Percentiles rank a stretch among this genome's conserved stretches.
Conservation (phyloP, 495 filamentous ascomycete genomes). For the Penicillium herquei region DNA sequence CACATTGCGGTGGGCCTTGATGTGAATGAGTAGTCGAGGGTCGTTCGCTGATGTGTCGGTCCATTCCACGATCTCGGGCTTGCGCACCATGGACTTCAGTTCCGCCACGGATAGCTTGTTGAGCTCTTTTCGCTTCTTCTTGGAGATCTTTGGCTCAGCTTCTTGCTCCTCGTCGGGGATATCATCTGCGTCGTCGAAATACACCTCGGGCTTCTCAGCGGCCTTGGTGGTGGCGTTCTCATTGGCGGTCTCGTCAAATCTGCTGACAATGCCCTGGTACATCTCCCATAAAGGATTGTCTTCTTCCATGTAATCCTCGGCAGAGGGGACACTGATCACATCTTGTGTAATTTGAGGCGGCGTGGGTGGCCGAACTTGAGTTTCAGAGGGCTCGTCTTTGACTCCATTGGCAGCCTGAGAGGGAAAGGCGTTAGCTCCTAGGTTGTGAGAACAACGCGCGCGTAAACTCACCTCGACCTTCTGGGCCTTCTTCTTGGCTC, state of each 20-base stretch:
- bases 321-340: constrained; percentile 24
- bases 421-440: constrained; percentile 15
- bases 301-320: constrained; percentile 46
- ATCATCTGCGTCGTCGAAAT: constrained; percentile 81
- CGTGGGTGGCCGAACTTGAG: background rate
- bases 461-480: constrained; percentile 43
- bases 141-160: constrained; percentile 69
- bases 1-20: constrained; percentile 93
- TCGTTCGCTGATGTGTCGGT: constrained; percentile 92
- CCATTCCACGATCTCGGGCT: constrained; percentile 96
- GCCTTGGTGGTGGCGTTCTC: constrained; percentile 62
- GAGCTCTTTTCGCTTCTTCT: constrained; percentile 86
- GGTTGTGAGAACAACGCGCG: background rate
- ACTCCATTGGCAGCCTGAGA: constrained; percentile 5
- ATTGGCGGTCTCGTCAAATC: constrained; percentile 61
- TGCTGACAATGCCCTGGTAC: constrained; percentile 76
- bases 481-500: constrained; percentile 87
- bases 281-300: constrained; percentile 77
- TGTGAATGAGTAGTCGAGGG: constrained; percentile 83
- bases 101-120: constrained; percentile 94
- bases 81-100: constrained; percentile 85
- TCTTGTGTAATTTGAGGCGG: constrained; percentile 20
- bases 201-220: constrained; percentile 82
- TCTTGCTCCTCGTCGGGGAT: constrained; percentile 83
- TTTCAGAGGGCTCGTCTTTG: constrained; percentile 5